Base-by-base conservation (phyloP, 2,329 filamentous ascomycete genomes). In the Pestalotiopsis sp. region DNA sequence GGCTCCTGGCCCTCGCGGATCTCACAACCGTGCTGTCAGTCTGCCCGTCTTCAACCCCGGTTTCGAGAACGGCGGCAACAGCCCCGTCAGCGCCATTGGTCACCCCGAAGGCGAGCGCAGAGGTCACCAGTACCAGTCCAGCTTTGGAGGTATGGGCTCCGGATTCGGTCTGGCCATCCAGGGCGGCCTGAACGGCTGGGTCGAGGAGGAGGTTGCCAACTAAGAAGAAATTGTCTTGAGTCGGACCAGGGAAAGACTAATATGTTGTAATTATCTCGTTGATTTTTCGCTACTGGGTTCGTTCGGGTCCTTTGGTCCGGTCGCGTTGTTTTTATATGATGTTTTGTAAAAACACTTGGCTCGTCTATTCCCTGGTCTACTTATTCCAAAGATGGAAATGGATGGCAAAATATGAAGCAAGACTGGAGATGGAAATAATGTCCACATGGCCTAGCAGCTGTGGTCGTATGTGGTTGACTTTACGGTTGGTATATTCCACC, bases 1-100 rank as follows among this genome's bases (percentile, higher is more conserved):
- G 64, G 92, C 93, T 2, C 93, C 93, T 2, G 89, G 89, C 67
- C 78, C 82, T 14, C 86, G 89, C 41, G 83, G 86, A 39, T 87
- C 88, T 71, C 89, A 91, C 80, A 95, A 90, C 76, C 91, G 96
- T 49, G 94, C 96, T 41, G 94, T 98, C 69, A 97, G 94, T 78
- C 84, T 99, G 76, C 96, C 96, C 1, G 89, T 87, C 4, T 86
- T 92, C 66, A 89, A 88, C 0, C 88, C 89, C 20, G 88, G 87
- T 17, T 88, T 90, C 67, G 87, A 90, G 79, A 90, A 90, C 66
- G 86, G 87, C 58, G 84, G 84, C 67, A 85, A 81, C 71, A 86
- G 84, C 78, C 83, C 84, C 55, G 83, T 82, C 74, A 84, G 84
- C 71, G 77, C 83, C 23, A 81, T 83, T 20, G 84, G 80, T 70